Base-by-base conservation (phyloP, 2,329 filamentous ascomycete genomes). In the Penicillium paneum region DNA sequence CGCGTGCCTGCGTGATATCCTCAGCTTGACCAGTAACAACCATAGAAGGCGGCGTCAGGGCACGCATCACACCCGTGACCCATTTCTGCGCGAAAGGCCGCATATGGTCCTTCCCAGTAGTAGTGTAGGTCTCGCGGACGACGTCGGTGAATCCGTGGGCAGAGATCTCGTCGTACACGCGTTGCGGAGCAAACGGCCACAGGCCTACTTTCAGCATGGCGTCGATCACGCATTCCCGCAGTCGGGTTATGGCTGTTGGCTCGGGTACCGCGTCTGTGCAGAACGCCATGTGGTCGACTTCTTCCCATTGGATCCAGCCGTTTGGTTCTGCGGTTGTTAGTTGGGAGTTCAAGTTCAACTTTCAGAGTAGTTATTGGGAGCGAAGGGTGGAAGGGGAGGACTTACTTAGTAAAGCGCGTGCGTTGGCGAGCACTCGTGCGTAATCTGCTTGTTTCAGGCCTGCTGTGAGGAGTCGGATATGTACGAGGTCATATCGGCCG, bases 401-500 rank as follows among this genome's bases (percentile, higher is more conserved):
- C 54, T 8, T 59, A 72, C 69, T 71, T 11, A 72, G 42, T 1
- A 71, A 31, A 12, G 57, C 59, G 5, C 64, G 55, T 3, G 71
- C 46, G 40, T 71, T 71, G 8, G 52, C 56, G 5, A 71, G 39
- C 0, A 66, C 54, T 0, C 21, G 43, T 6, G 55, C 29, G 15
- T 67, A 65, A 15, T 66, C 61, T 8, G 38, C 52, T 34, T 64
- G 57, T 26, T 65, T 66, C 8, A 71, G 44, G 19, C 67, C 67
- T 2, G 60, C 66, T 11, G 64, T 57, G 15, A 69, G 52, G 11
- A 71, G 58, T 8, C 67, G 60, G 24, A 69, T 58, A 49, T 71
- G 63, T 1, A 72, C 67, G 11, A 71, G 56, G 45, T 72, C 70
- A 35, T 69, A 72, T 29, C 59, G 60, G 1, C 58, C 64, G 10